Evolutionary conservation across 208 protist species (phyloP), one percentile per base, ranked within the genome.

Genomic region (Crithidia bombi): DNA sequence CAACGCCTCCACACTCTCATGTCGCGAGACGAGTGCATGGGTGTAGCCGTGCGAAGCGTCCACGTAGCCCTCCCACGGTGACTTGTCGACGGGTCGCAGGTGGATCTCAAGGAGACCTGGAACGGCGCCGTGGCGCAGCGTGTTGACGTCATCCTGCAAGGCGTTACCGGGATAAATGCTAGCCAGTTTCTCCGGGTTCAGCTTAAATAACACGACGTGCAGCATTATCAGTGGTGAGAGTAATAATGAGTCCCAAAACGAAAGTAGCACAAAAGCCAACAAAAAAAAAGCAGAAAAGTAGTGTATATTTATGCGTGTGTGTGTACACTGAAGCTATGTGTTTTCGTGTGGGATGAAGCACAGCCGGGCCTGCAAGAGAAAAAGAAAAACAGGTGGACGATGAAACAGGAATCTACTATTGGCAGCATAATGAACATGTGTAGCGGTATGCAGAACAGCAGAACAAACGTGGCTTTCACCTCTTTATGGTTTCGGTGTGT

Each of bases 121-220:
- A 0, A 90, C 65, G 0, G 52, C 69, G 17, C 75, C 5, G 35
- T 62, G 51, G 9, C 70, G 73, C 35, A 80, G 46, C 23, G 66
- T 49, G 28, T 77, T n/a, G 41, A 49, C 36, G 15, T 65, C 59
- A 25, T 78, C 55, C 19, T 76, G 38, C 2, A 76, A 5, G 3
- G 36, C 35, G 7, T 64, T 21, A 1, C 46, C 36, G 19, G 71
- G 47, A 14, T 78, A 71, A 32, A 72, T 41, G 4, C 23, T 57
- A 2, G 65, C 67, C 47, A 86, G 21, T 64, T 77, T 84, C 10
- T 50, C 70, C 0, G 36, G 30, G 55, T 89, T 76, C n/a, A 90
- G 66, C 41, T 83, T 81, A 52, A 92, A 90, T 15, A 92, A 33
- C 7, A 87, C 82, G 51, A 90, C 71, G 69, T 92, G 84, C 25